A percentile compares a stretch with the other conserved stretches of the same genome.
phyloP scores from a whole-genome alignment of 2,329 filamentous ascomycete species.

The Pseudonectria foliicola region DNA sequence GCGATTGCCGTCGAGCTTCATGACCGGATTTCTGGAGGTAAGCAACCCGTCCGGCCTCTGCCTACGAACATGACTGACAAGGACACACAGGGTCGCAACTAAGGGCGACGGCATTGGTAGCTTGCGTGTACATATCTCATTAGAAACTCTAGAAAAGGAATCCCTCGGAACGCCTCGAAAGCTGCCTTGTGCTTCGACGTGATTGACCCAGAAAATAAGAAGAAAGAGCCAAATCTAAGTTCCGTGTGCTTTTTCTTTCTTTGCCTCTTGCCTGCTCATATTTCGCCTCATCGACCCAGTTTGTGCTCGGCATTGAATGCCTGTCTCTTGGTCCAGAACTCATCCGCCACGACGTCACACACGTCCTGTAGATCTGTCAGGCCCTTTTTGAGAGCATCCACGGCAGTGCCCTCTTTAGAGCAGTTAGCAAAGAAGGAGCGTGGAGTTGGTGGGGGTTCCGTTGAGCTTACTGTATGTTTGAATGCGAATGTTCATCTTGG shows the following conservation, averaged over 20 bases:
- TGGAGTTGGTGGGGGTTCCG: background rate
- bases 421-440: slow-evolving; percentile 9
- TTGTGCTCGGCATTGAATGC: slow-evolving; percentile 28
- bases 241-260: background rate
- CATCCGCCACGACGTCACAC: slow-evolving; percentile 88
- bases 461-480: slow-evolving; percentile 79
- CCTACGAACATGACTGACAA: slow-evolving; percentile 11
- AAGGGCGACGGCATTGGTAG: slow-evolving; percentile 25
- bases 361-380: slow-evolving; percentile 82
- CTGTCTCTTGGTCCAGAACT: slow-evolving; percentile 60
- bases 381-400: slow-evolving; percentile 84
- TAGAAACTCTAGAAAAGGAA: slow-evolving; percentile 22
- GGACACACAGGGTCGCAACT: slow-evolving; percentile 47
- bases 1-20: slow-evolving; percentile 81
- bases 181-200: slow-evolving; percentile 18
- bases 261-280: background rate
- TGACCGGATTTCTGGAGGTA: slow-evolving; percentile 92
- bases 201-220: slow-evolving; percentile 5
- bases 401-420: slow-evolving; percentile 65
- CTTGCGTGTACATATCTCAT: slow-evolving; percentile 30
- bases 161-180: slow-evolving; percentile 26
- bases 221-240: background rate
- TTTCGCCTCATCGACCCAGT: slow-evolving; percentile 23
- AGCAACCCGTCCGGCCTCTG: slow-evolving; percentile 21
- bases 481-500: slow-evolving; percentile 94